Conservation (phyloP, 768 basidiomycete genomes). For the Ephemerocybe angulata region DNA sequence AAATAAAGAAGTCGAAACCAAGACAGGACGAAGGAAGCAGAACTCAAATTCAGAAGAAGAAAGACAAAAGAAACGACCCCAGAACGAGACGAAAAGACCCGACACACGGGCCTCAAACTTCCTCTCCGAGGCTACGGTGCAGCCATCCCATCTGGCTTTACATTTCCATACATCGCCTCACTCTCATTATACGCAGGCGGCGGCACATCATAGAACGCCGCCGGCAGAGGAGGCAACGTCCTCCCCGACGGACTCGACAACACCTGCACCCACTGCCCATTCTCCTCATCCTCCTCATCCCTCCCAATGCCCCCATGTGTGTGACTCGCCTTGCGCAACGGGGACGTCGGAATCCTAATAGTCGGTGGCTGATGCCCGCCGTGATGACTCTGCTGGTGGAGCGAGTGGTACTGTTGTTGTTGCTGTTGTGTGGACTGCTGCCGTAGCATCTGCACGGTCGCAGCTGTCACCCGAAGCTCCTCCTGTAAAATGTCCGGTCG, state of each 20-base stretch:
- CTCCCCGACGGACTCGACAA: constrained; percentile 20
- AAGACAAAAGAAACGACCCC: no score
- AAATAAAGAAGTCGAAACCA: no score
- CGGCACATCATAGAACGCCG: constrained; percentile 42
- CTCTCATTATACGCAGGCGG: constrained; percentile 52
- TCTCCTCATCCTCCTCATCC: constrained; percentile 31
- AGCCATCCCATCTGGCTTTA: neutral
- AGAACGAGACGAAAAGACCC: no score
- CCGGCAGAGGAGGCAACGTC: constrained; percentile 21
- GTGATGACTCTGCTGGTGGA: neutral
- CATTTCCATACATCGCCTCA: neutral
- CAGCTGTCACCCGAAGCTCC: neutral
- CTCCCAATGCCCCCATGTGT: constrained; percentile 9
- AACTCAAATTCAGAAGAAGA: no score
- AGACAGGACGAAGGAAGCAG: no score
- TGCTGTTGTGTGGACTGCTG: neutral
- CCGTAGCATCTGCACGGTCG: constrained; percentile 2
- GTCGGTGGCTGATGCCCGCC: neutral
- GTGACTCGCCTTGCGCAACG: constrained; percentile 16
- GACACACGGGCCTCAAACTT: no score
- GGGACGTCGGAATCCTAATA: neutral
- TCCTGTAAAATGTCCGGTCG: constrained; percentile 2
- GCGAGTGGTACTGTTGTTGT: neutral
- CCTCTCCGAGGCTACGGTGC: no score
- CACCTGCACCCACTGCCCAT: constrained; percentile 30